Conservation (phyloP, 2,329 filamentous ascomycete species). For the Acarospora socialis region DNA sequence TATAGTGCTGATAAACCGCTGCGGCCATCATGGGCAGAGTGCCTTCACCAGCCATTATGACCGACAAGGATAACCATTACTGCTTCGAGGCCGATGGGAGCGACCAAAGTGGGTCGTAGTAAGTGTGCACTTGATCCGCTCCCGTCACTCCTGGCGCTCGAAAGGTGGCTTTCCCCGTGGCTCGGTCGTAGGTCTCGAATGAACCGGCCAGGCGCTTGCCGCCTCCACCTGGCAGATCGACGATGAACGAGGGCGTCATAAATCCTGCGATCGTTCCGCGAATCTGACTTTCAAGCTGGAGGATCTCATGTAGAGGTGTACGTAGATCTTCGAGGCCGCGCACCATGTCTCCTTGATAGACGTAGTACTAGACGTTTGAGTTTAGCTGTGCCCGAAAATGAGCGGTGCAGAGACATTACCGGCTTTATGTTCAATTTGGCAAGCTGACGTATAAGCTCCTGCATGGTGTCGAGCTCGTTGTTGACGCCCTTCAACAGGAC, state of each 20-base stretch:
- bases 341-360: slow-evolving; percentile 53
- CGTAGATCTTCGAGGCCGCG: slow-evolving; percentile 46
- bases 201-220: slow-evolving; percentile 47
- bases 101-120: slow-evolving; percentile 41
- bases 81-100: no score
- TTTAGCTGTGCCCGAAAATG: slow-evolving; percentile 2
- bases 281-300: slow-evolving; percentile 43
- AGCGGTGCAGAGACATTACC: slow-evolving; percentile 21
- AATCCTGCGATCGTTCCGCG: slow-evolving; percentile 49
- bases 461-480: slow-evolving; percentile 40
- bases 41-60: no score
- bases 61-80: no score
- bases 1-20: no score
- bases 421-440: slow-evolving; percentile 44
- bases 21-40: no score
- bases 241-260: slow-evolving; percentile 47
- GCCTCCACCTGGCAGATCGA: slow-evolving; percentile 49
- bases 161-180: slow-evolving; percentile 41
- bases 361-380: slow-evolving; percentile 39
- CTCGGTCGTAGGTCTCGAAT: slow-evolving; percentile 38
- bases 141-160: slow-evolving; percentile 40
- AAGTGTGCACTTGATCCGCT: slow-evolving; percentile 37
- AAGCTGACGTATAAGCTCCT: slow-evolving; percentile 37
- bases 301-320: slow-evolving; percentile 44
- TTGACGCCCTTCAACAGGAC: slow-evolving; percentile 48